Conservation (phyloP, 176 grass and related monocot species). For the Cocos nucifera region DNA sequence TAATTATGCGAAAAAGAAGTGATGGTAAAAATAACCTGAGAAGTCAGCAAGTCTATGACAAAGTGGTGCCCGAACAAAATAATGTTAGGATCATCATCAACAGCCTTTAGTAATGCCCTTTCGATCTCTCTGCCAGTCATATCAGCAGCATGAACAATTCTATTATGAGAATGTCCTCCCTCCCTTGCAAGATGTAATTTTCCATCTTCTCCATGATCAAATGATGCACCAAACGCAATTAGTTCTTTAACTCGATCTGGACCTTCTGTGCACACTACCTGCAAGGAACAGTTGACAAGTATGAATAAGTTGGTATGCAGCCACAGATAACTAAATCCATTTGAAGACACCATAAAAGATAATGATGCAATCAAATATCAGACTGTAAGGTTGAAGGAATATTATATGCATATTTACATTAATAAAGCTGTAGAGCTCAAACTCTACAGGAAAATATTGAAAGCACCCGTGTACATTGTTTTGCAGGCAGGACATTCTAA, state of each 20-base stretch:
- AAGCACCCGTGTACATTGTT: too few species aligned
- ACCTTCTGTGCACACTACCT: conserved; percentile 97
- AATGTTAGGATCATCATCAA: conserved; percentile 82
- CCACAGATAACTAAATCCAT: too few species aligned
- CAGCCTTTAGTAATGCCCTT: conserved; percentile 75
- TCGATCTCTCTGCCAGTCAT: conserved; percentile 96
- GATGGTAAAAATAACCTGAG: conserved; percentile 40
- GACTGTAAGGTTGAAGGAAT: too few species aligned
- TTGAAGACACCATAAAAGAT: too few species aligned
- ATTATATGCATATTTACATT: too few species aligned
- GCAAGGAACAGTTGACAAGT: not conserved
- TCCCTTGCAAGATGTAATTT: conserved; percentile 87
- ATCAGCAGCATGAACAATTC: conserved; percentile 91
- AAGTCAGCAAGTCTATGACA: conserved; percentile 81
- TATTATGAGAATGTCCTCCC: conserved; percentile 96
- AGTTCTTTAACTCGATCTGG: conserved; percentile 89
- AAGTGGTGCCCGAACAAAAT: conserved; percentile 79
- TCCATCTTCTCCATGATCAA: conserved; percentile 92
- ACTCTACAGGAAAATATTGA: too few species aligned
- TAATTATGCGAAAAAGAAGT: not conserved
- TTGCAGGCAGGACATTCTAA: too few species aligned
- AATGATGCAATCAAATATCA: too few species aligned
- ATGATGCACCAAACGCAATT: conserved; percentile 89
- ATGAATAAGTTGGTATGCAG: not conserved
- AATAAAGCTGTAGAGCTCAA: too few species aligned